Conservation (phyloP, 495 filamentous ascomycete genomes). For the Geopyxis carbonaria region DNA sequence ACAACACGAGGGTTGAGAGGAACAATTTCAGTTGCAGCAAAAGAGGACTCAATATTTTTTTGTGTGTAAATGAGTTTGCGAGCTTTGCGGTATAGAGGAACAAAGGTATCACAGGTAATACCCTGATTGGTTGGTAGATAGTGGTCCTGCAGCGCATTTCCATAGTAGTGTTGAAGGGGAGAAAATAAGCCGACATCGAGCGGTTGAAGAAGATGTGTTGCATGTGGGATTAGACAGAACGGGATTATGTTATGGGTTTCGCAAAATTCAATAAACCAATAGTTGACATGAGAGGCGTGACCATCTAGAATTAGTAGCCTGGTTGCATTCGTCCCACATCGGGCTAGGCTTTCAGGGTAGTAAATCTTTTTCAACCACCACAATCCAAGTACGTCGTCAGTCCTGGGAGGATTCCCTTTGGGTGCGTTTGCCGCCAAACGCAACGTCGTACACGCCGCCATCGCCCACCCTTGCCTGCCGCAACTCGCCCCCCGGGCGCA, state of each 20-base stretch:
- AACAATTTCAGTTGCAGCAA: constrained; percentile 4
- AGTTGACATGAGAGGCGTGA: constrained; percentile 3
- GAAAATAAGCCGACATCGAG: constrained; percentile 1
- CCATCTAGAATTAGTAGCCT: constrained; percentile 8
- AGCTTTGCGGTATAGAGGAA: constrained; percentile 2
- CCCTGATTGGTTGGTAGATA: not conserved
- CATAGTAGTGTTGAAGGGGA: constrained; percentile 4
- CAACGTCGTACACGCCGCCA: too few relatives aligned
- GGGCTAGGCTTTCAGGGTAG: not conserved
- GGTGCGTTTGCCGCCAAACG: too few relatives aligned
- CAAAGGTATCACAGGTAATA: constrained; percentile 5
- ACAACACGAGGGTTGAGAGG: too few relatives aligned
- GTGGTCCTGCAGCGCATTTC: constrained; percentile 2
- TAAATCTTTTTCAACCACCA: constrained; percentile 8
- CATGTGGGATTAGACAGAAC: constrained; percentile 4
- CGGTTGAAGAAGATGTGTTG: constrained; percentile 2
- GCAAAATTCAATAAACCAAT: constrained; percentile 9
- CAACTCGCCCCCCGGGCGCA: too few relatives aligned
- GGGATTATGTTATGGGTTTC: constrained; percentile 2
- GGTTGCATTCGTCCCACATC: not conserved
- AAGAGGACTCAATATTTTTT: constrained; percentile 7
- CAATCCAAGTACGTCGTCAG: constrained; percentile 1
- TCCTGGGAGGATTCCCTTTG: too few relatives aligned
- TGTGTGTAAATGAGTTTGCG: not conserved
- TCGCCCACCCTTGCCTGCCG: too few relatives aligned